Conservation (phyloP, 495 filamentous ascomycete genomes). For the Xylaria grammica region DNA sequence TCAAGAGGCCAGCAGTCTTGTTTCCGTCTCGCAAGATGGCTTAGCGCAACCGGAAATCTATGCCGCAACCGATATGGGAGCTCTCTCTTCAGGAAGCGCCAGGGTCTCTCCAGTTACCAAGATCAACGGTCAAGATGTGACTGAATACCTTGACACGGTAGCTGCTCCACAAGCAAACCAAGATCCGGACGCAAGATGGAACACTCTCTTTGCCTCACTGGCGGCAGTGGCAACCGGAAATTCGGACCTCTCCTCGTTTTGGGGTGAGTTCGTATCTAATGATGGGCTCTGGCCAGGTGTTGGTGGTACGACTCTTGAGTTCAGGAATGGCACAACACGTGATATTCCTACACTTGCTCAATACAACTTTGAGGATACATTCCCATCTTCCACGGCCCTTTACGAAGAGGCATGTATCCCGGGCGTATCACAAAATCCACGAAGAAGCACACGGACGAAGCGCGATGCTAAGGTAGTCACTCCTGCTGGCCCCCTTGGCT, state of each 20-base stretch:
- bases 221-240: constrained; percentile 4
- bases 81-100: neutral
- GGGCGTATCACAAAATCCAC: neutral
- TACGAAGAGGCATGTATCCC: neutral
- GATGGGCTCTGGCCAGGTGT: constrained; percentile 3
- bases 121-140: constrained; percentile 42
- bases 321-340: constrained; percentile 6
- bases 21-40: constrained; percentile 39
- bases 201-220: neutral
- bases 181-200: constrained; percentile 42
- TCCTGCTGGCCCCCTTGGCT: constrained; percentile 24
- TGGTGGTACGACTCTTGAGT: neutral
- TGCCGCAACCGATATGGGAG: neutral
- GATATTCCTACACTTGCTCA: neutral
- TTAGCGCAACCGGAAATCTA: constrained; percentile 26
- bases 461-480: neutral
- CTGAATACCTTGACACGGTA: constrained; percentile 27
- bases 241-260: neutral
- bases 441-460: neutral
- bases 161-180: constrained; percentile 30
- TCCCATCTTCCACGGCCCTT: constrained; percentile 1
- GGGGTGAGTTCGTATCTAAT: neutral
- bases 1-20: neutral
- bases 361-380: neutral
- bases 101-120: neutral